Percentiles rank a stretch among this genome's conserved stretches.
Evolutionary conservation across 176 grass and related monocot genomes (phyloP).

Genomic region (Guadua angustifolia): DNA sequence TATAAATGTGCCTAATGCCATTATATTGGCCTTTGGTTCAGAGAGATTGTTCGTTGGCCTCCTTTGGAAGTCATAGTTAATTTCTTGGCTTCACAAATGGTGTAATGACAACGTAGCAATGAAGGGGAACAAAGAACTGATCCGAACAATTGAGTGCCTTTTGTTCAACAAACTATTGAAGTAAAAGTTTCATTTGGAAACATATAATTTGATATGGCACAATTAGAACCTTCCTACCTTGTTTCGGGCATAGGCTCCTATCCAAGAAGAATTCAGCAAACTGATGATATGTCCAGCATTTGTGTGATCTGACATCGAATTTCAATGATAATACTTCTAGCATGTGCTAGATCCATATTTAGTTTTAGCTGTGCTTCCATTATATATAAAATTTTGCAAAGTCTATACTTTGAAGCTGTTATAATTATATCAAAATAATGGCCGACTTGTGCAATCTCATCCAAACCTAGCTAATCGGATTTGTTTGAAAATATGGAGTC

Average conservation of each 20-base stretch:
- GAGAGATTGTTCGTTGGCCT: too few species aligned
- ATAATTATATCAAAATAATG: conserved; percentile 4
- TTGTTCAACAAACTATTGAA: not conserved
- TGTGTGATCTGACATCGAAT: not conserved
- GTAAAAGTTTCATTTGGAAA: not conserved
- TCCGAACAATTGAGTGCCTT: not conserved
- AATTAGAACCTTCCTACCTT: not conserved
- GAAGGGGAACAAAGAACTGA: not conserved
- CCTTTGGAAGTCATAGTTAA: not conserved
- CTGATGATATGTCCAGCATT: conserved; percentile 4
- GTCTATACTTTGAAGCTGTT: not conserved
- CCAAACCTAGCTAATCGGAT: not conserved
- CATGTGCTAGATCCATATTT: not conserved
- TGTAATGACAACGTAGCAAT: not conserved
- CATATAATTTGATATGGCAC: not conserved
- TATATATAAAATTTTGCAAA: too few species aligned
- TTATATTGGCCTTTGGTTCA: not conserved
- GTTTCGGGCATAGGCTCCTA: conserved; percentile 29
- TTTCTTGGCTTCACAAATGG: not conserved
- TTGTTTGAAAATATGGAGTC: not conserved
- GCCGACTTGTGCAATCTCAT: not conserved
- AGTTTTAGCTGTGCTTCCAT: not conserved
- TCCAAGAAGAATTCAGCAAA: not conserved
- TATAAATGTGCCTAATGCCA: not conserved
- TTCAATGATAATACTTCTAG: conserved; percentile 6